Evolutionary conservation across 2,329 filamentous ascomycete species (phyloP), one percentile per base, ranked within the genome.

Genomic region (Cytospora schulzeri): DNA sequence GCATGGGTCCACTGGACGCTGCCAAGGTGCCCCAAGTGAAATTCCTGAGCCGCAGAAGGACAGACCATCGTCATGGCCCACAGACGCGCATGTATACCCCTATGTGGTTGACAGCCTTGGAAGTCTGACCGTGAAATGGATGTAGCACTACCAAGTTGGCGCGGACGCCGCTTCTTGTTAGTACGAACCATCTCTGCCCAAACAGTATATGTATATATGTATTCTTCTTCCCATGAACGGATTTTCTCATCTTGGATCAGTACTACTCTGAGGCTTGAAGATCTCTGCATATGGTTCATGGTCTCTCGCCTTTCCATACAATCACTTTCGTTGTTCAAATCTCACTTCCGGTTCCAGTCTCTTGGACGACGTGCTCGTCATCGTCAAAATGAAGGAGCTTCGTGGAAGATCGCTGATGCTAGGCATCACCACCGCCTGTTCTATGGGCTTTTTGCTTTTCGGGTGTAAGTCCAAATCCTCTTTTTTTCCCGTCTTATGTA

Each of bases 391-490:
- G 61, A 63, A 59, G 56, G 50, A 56, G 31, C 61, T 63, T n/a
- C 55, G 61, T 17, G 61, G 61, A 19, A 63, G 17, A 38, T 28
- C 55, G 19, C 31, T 63, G 29, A 59, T 24, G 55, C 33, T 55
- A 24, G 61, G 45, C 54, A 57, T 63, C 24, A 63, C 61, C 29
- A 53, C 61, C 12, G 61, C 61, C 15, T 63, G 55, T 28, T 54
- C 55, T 17, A 63, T 63, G 61, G 55, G 61, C 14, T 63, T 63
- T 17, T 38, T 63, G 55, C 61, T 63, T 33, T 63, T 63, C 53
- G 55, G 61, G 41, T 63, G 61, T 63, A n/a, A 58, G 60, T 29
- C 12, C 24, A 55, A 26, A 33, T 24, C 1, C 35, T 28, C 8
- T 15, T 24, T 19, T 50, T 6, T 0, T 35, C 12, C 1, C 33